These are phyloP conservation scores for Musa acuminata DNA, from an alignment of 176 grass and related monocot genomes.

Conservation along the genomic window DNA sequence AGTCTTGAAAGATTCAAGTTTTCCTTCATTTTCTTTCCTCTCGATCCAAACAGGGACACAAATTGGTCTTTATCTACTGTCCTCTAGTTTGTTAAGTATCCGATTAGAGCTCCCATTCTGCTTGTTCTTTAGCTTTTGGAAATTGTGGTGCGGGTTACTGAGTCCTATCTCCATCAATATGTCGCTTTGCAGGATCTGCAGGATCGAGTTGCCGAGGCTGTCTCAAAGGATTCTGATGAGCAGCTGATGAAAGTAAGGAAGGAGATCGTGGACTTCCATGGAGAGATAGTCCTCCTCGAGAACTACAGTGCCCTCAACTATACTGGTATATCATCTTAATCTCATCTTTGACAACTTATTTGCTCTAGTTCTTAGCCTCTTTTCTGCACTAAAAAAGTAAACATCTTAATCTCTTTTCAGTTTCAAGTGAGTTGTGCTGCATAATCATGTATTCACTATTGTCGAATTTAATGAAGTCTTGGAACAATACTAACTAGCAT, in stretches of 20 bases:
- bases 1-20: too few relatives aligned
- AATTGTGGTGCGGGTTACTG: not conserved
- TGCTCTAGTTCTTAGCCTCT: not conserved
- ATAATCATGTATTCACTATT: not conserved
- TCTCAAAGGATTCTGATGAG: constrained; percentile 30
- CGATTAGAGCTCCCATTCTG: too few relatives aligned
- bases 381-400: not conserved
- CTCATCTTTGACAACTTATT: not conserved
- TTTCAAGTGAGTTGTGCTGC: not conserved
- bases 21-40: too few relatives aligned
- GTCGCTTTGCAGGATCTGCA: constrained; percentile 53
- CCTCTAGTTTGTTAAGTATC: too few relatives aligned
- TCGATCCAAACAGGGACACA: too few relatives aligned
- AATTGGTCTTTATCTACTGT: too few relatives aligned
- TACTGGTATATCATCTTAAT: constrained; percentile 38
- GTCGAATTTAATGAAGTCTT: not conserved
- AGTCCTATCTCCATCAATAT: not conserved
- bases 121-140: not conserved
- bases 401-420: not conserved
- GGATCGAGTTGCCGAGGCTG: constrained; percentile 54
- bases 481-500: not conserved
- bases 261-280: constrained; percentile 91
- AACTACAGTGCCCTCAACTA: constrained; percentile 98
- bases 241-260: constrained; percentile 85
- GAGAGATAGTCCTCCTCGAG: constrained; percentile 98